Evolutionary conservation across 2,329 filamentous ascomycete genomes (phyloP).

Genomic region (Sphaerostilbella broomeana): DNA sequence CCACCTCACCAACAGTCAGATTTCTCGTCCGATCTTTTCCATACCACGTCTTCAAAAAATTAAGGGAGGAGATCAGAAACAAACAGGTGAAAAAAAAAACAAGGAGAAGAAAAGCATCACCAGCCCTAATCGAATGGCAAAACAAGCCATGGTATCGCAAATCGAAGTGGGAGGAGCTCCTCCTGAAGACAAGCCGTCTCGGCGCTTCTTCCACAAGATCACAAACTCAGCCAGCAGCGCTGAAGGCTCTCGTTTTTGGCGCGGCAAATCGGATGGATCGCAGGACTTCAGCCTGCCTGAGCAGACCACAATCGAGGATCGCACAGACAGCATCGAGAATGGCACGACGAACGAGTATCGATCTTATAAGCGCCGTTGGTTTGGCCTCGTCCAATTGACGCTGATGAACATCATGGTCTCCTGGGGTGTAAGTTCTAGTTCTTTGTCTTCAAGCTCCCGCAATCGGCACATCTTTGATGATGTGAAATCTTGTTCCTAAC

Average conservation of each 20-base stretch:
- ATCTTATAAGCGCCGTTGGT: constrained; percentile 79
- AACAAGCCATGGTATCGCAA: no score
- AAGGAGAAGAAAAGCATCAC: no score
- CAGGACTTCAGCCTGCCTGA: constrained; percentile 23
- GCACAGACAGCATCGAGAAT: constrained; percentile 13
- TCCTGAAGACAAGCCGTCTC: no score
- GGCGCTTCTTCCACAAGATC: constrained; percentile 9
- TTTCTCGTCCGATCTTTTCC: no score
- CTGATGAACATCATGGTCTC: constrained; percentile 88
- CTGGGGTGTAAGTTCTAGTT: constrained; percentile 76
- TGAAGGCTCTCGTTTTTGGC: constrained; percentile 24
- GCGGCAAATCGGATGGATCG: constrained; percentile 24
- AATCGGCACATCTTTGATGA: neutral
- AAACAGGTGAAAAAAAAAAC: no score
- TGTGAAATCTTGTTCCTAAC: no score
- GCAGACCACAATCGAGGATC: constrained; percentile 14
- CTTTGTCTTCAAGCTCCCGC: neutral
- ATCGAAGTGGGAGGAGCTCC: no score
- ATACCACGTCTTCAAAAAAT: no score
- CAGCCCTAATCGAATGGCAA: no score
- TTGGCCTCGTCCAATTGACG: constrained; percentile 76
- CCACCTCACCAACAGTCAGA: no score
- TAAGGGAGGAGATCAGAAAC: no score
- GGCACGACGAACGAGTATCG: constrained; percentile 31
- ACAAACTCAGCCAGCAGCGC: constrained; percentile 18